Evolutionary conservation across 495 filamentous ascomycete genomes (phyloP), one percentile per base, ranked within the genome.

Genomic region (Tuber indicum): DNA sequence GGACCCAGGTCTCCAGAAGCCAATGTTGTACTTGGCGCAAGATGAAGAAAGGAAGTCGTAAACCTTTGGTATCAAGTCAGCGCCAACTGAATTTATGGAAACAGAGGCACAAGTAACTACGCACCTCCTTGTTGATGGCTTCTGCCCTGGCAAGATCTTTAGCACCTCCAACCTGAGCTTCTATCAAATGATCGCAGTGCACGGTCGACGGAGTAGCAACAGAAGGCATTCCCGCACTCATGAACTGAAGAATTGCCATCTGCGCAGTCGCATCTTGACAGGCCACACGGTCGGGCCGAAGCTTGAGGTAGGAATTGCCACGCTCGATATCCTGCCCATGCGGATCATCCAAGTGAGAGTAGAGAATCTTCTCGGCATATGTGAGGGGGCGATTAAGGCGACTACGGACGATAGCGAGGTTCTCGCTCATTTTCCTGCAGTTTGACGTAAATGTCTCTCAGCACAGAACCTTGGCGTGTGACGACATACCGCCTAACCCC

Each of bases 161-260:
- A 72, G 89, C 91, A 83, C 96, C 96, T 84, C 96, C 96, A 84
- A 94, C 84, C 87, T 98, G 94, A 78, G 95, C 96, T 88, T 98
- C 96, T 86, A 99, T 99, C 89, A 99, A 90, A 88, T 99, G 96
- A 86, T 99, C 96, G 85, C 96, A 99, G 90, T 99, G 96, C 80
- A 99, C 96, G 42, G 96, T 99, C 79, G 93, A 91, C 62, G 96
- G 96, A 78, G 96, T 98, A 66, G 93, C 93, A 76, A 98, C 96
- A 52, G 91, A 91, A 77, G 93, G 91, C 91, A 99, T 93, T 84
- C 94, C 94, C 78, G 96, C 96, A 72, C 93, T 97, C 94, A 99
- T 99, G 89, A 99, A 99, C 88, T 99, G 96, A 72, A 99, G 89
- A 83, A 99, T 97, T 80, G 96, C 96, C 96, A 98, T 99, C 90